Evolutionary conservation across 1,139 yeast species (phyloP).

Genomic region (Suhomyces bolitotheri): DNA sequence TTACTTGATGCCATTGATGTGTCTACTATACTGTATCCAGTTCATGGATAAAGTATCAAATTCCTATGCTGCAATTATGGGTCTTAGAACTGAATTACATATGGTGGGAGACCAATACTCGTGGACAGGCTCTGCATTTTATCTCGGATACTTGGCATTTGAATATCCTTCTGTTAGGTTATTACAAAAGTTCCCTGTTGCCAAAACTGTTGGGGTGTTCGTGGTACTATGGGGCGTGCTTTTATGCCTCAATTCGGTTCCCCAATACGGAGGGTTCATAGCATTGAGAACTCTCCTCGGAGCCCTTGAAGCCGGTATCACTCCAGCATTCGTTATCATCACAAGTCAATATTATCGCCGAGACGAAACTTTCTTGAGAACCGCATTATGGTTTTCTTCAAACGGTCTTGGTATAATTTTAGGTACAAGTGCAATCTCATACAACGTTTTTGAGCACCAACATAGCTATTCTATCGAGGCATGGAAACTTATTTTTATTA

Average conservation of each 20-base stretch:
- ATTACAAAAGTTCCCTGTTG: conserved; percentile 46
- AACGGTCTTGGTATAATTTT: conserved; percentile 53
- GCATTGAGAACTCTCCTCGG: conserved; percentile 53
- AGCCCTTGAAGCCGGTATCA: conserved; percentile 52
- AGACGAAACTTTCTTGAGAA: conserved; percentile 51
- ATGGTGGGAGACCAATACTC: conserved; percentile 55
- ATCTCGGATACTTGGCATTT: conserved; percentile 51
- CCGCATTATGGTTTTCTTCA: conserved; percentile 50
- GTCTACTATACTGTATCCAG: conserved; percentile 55
- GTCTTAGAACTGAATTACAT: conserved; percentile 46
- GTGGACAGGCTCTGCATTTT: conserved; percentile 59
- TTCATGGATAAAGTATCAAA: conserved; percentile 65
- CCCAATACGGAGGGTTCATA: conserved; percentile 40
- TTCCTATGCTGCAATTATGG: conserved; percentile 62
- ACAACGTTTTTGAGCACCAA: conserved; percentile 40
- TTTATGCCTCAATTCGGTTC: conserved; percentile 42
- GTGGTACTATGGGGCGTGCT: conserved; percentile 50
- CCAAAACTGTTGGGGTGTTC: conserved; percentile 35
- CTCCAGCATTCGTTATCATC: conserved; percentile 54
- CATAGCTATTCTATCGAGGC: conserved; percentile 33
- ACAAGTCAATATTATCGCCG: conserved; percentile 56
- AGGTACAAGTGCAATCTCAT: conserved; percentile 54
- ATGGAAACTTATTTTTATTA: conserved; percentile 51
- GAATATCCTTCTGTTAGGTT: conserved; percentile 47
- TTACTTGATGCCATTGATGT: conserved; percentile 53